Evolutionary conservation across 2,329 filamentous ascomycete species (phyloP).

Genomic region (Sclerotinia trifoliorum): DNA sequence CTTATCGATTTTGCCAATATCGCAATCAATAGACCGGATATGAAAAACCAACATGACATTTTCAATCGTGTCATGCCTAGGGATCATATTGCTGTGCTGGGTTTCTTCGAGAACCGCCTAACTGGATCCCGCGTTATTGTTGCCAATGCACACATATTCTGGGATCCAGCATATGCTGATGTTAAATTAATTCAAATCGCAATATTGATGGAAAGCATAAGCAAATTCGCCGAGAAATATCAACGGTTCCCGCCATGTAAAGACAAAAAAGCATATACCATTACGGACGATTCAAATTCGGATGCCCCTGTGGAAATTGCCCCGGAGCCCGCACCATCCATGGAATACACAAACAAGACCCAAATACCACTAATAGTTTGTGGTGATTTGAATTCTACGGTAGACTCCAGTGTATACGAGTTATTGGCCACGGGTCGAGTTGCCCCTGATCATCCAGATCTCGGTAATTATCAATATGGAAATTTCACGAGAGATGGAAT

Average conservation of each 20-base stretch:
- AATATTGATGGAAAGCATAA: slow-evolving; percentile 89
- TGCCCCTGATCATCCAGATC: slow-evolving; percentile 73
- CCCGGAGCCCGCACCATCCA: slow-evolving; percentile 72
- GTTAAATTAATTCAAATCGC: slow-evolving; percentile 97
- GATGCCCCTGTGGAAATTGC: slow-evolving; percentile 53
- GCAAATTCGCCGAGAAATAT: slow-evolving; percentile 82
- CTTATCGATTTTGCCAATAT: slow-evolving; percentile 88
- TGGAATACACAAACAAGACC: slow-evolving; percentile 80
- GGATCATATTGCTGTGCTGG: slow-evolving; percentile 91
- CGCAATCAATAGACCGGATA: slow-evolving; percentile 91
- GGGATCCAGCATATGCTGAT: slow-evolving; percentile 87
- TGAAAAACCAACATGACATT: slow-evolving; percentile 96
- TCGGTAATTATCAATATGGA: slow-evolving; percentile 81
- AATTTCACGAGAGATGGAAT: slow-evolving; percentile 92
- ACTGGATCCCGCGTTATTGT: slow-evolving; percentile 92
- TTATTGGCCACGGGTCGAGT: slow-evolving; percentile 80
- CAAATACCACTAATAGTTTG: slow-evolving; percentile 90
- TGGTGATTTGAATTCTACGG: slow-evolving; percentile 92
- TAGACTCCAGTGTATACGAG: slow-evolving; percentile 86
- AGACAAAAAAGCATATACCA: slow-evolving; percentile 60
- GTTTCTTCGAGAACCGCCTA: slow-evolving; percentile 86
- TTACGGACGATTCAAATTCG: slow-evolving; percentile 44
- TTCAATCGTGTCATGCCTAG: slow-evolving; percentile 99
- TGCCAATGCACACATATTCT: slow-evolving; percentile 91
- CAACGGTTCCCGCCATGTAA: slow-evolving; percentile 74